phyloP scores from a whole-genome alignment of 2,329 filamentous ascomycete genomes.

The Lasiodiplodia sp. region DNA sequence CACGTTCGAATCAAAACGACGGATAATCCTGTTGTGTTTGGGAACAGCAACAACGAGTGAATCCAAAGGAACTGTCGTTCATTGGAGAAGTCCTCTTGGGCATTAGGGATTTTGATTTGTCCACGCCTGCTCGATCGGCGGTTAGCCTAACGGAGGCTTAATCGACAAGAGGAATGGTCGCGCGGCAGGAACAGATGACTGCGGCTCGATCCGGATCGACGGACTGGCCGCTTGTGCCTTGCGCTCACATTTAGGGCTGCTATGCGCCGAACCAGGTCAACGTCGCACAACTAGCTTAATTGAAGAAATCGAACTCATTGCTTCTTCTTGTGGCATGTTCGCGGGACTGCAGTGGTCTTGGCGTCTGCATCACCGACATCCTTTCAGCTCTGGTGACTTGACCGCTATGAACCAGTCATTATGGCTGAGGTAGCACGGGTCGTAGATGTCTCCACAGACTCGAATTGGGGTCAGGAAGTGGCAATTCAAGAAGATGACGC shows the following conservation, averaged over 20 bases:
- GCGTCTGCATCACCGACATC: neutral
- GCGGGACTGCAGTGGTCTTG: neutral
- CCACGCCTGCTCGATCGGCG: neutral
- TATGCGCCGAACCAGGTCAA: neutral
- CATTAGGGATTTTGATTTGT: neutral
- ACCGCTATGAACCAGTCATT: neutral
- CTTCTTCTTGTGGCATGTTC: neutral
- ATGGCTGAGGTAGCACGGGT: neutral
- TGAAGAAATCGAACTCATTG: slow-evolving; percentile 2
- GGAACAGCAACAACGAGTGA: neutral
- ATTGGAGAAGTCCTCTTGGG: neutral
- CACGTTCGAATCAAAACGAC: neutral
- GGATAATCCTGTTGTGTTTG: neutral
- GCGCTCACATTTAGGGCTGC: neutral
- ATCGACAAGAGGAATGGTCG: neutral
- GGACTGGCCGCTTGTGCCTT: neutral
- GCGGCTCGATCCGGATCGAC: neutral
- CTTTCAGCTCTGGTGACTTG: neutral
- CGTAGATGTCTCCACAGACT: neutral
- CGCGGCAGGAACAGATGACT: neutral
- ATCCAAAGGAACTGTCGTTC: neutral
- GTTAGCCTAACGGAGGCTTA: neutral
- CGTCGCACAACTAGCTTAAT: neutral
- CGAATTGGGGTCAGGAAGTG: neutral
- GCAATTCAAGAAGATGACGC: neutral